Evolutionary conservation across 1,284 basidiomycete species (phyloP), one percentile per base, ranked within the genome.

Genomic region (Fistulina hepatica): DNA sequence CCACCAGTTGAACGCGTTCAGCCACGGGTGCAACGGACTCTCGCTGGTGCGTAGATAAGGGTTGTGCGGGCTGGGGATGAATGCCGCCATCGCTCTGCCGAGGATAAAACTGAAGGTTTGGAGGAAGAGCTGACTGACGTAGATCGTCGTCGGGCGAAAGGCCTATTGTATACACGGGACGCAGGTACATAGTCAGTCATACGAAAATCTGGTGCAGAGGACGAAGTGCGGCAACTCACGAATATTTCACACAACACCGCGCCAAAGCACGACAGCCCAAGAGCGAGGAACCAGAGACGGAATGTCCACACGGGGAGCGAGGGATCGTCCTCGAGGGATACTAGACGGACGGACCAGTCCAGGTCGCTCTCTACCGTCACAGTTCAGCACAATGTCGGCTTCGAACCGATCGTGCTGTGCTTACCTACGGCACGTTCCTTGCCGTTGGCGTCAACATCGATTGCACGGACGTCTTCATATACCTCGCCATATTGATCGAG

Each of bases 41-140:
- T 56, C 48, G 4, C 17, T 9, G 17, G 44, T 33, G 15, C 36
- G 41, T 27, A 40, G 52, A 51, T 15, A 57, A 46, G 3, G 38
- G 34, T 43, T 37, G 10, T 47, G 47, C 4, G 62, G 58, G 15
- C 61, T 60, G 19, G 64, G 64, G 30, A 67, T 47, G 41, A 60
- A 24, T 21, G 49, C 46, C 41, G 60, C 56, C 34, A 63, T 42
- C 13, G 53, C 36, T 54, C 62, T 34, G 31, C 52, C 53, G 19
- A 55, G 41, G 13, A 48, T 45, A 33, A 49, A 55, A 13, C 46
- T 48, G 24, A 63, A 53, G n/a, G 68, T 57, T 34, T 69, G 63
- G n/a, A 72, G 57, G 49, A 73, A 65, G 15, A 70, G 56, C 31
- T 65, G 62, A 19, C 58, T 59, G 36, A 73, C 63, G 22, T 55